These are phyloP conservation scores for Holtermannia corniformis DNA, from an alignment of 768 basidiomycete genomes.

Conservation along the genomic window DNA sequence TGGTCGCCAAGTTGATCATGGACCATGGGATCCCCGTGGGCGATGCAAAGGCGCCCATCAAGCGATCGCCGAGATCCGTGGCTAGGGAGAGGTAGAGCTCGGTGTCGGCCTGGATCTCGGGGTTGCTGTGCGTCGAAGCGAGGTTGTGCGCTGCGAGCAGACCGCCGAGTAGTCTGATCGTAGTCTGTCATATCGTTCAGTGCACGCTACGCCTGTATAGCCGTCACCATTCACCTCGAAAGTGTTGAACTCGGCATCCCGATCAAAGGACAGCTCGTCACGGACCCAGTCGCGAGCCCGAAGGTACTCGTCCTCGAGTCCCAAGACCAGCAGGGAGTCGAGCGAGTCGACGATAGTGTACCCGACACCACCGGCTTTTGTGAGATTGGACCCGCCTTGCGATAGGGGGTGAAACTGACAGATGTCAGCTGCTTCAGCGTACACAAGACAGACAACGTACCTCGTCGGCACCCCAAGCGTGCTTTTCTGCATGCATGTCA, in stretches of 20 bases:
- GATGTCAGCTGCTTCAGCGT: no score
- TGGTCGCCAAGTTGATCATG: slow-evolving; percentile 59
- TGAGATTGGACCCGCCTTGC: slow-evolving; percentile 65
- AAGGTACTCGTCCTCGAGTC: slow-evolving; percentile 63
- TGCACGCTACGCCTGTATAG: not conserved
- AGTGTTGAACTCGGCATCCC: slow-evolving; percentile 69
- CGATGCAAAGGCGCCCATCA: slow-evolving; percentile 73
- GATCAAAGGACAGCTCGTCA: slow-evolving; percentile 60
- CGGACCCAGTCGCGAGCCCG: slow-evolving; percentile 71
- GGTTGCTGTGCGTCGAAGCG: slow-evolving; percentile 43
- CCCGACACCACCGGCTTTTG: slow-evolving; percentile 63
- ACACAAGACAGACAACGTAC: slow-evolving; percentile 4
- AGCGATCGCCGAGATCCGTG: slow-evolving; percentile 71
- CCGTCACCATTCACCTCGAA: slow-evolving; percentile 61
- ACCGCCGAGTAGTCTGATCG: slow-evolving; percentile 84
- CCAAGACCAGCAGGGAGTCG: slow-evolving; percentile 81
- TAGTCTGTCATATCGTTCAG: slow-evolving; percentile 52
- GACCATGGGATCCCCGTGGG: slow-evolving; percentile 72
- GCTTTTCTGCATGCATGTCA: slow-evolving; percentile 55
- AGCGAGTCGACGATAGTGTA: slow-evolving; percentile 82
- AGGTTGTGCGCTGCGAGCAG: slow-evolving; percentile 78
- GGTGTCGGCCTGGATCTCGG: slow-evolving; percentile 45
- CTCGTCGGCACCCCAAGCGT: slow-evolving; percentile 82
- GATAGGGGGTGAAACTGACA: slow-evolving; percentile 71
- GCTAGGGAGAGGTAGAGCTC: slow-evolving; percentile 65